phyloP scores from a whole-genome alignment of 345 rosid genomes.

The Carallia pectinifolia region DNA sequence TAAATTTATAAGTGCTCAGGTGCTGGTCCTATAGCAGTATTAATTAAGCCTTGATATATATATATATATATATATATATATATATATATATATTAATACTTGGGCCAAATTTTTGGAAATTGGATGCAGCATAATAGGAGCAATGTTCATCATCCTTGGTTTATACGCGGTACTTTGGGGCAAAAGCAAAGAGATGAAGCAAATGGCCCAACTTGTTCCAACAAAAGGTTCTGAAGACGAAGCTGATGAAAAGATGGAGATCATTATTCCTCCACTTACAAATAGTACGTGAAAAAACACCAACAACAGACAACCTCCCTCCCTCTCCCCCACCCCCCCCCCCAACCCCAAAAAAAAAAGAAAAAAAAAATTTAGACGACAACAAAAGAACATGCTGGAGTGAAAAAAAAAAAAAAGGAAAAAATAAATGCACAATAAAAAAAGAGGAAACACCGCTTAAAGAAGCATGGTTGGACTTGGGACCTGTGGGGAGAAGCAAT shows the following conservation, averaged over 20 bases:
- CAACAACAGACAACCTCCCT: no score
- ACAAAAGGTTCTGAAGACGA: background rate
- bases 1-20: background rate
- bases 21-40: background rate
- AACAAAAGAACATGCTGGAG: no score
- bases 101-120: background rate
- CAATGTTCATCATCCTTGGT: slow-evolving; percentile 41
- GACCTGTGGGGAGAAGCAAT: no score
- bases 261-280: background rate
- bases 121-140: slow-evolving; percentile 51
- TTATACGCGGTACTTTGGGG: slow-evolving; percentile 59
- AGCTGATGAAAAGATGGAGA: background rate
- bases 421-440: no score
- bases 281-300: background rate
- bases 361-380: no score
- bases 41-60: background rate
- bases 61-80: no score
- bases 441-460: no score
- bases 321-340: no score
- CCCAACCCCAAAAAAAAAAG: no score
- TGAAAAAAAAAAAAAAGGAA: no score
- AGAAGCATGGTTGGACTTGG: no score
- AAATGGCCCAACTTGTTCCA: slow-evolving; percentile 1
- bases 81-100: no score
- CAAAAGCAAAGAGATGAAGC: slow-evolving; percentile 38